A percentile compares a stretch with the other conserved stretches of the same genome.
Conservation (phyloP, 2,329 filamentous ascomycete genomes). For the Colletotrichum sp. region DNA sequence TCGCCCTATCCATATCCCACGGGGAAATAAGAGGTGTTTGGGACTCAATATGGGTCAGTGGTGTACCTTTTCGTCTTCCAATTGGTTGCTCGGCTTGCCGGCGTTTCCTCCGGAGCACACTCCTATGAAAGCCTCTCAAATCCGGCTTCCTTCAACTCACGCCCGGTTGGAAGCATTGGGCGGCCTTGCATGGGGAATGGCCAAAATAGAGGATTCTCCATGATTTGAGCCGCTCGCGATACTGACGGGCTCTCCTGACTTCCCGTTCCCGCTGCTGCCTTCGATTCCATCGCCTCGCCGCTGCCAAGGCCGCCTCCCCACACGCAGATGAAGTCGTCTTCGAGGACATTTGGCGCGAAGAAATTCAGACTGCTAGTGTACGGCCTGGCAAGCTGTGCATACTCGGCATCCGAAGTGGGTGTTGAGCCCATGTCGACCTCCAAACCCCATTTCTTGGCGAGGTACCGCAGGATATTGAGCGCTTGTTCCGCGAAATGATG, state of each 20-base stretch:
- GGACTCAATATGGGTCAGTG: background rate
- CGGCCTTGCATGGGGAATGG: conserved; percentile 66
- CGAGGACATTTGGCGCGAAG: conserved; percentile 55
- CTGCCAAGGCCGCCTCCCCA: conserved; percentile 41
- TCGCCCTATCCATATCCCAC: background rate
- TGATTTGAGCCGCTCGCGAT: conserved; percentile 35
- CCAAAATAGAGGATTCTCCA: conserved; percentile 64
- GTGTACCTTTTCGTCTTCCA: background rate
- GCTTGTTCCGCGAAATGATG: conserved; percentile 67
- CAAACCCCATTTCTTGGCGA: conserved; percentile 65
- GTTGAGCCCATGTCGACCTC: conserved; percentile 48
- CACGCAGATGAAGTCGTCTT: conserved; percentile 52
- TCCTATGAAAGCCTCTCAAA: conserved; percentile 45
- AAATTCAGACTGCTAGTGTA: conserved; percentile 61
- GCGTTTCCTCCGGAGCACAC: background rate
- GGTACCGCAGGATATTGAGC: conserved; percentile 62
- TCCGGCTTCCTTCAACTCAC: conserved; percentile 55
- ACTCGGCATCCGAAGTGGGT: conserved; percentile 35
- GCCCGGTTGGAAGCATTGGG: conserved; percentile 55
- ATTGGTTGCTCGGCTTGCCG: background rate
- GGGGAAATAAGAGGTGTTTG: background rate
- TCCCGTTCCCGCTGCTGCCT: background rate
- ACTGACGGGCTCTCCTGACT: conserved; percentile 10
- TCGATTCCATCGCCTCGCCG: background rate
- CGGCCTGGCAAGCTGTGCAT: conserved; percentile 49